Percentiles rank a stretch among this genome's conserved stretches.
These are phyloP conservation scores for Sistotremastrum suecicum DNA, from an alignment of 768 basidiomycete species.

Conservation along the genomic window DNA sequence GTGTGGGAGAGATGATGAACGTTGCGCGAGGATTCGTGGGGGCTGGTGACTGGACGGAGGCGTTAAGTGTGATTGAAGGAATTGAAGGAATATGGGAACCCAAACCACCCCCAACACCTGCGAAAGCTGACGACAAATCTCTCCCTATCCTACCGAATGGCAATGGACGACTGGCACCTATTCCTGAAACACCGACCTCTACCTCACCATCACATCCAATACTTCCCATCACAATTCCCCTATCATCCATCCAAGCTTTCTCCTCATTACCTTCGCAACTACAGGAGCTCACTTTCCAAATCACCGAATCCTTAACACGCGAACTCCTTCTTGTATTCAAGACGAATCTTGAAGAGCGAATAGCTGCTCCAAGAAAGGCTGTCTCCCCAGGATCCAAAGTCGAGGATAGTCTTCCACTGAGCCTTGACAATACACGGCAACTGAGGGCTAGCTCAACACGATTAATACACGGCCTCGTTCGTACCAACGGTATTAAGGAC, in stretches of 20 bases:
- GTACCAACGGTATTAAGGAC: constrained; percentile 59
- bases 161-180: constrained; percentile 19
- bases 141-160: constrained; percentile 7
- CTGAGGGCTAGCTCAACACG: constrained; percentile 57
- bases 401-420: constrained; percentile 8
- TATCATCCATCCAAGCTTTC: constrained; percentile 62
- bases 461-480: constrained; percentile 59
- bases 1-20: constrained; percentile 64
- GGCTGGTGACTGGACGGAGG: constrained; percentile 80
- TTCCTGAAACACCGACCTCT: constrained; percentile 19
- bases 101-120: not conserved
- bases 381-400: constrained; percentile 6
- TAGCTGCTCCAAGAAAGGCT: constrained; percentile 13
- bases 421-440: constrained; percentile 20
- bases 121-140: not conserved
- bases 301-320: constrained; percentile 59
- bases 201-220: constrained; percentile 10
- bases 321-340: constrained; percentile 65
- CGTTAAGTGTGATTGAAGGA: constrained; percentile 59
- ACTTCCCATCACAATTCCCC: constrained; percentile 28
- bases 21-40: constrained; percentile 62
- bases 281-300: constrained; percentile 55
- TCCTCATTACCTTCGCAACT: constrained; percentile 63
- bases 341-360: constrained; percentile 47
- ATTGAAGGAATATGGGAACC: constrained; percentile 44